Conservation (phyloP, 2,329 filamentous ascomycete species). For the Sclerotinia nivalis region DNA sequence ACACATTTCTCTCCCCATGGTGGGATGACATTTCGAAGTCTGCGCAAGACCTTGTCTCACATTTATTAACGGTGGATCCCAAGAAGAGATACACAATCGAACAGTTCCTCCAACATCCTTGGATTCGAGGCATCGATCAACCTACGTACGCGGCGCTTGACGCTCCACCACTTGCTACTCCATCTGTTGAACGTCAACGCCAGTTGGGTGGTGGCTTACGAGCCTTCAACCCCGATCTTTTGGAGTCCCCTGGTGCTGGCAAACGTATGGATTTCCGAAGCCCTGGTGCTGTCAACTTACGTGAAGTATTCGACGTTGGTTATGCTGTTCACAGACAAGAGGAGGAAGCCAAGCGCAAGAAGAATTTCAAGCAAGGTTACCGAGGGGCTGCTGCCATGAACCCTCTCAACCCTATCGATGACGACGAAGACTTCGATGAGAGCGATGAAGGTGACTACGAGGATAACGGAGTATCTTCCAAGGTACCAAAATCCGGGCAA, state of each 20-base stretch:
- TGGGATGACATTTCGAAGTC: conserved; percentile 98
- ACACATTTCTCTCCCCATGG: conserved; percentile 97
- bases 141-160: conserved; percentile 66
- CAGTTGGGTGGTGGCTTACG: conserved; percentile 40
- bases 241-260: conserved; percentile 59
- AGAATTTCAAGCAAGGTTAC: conserved; percentile 75
- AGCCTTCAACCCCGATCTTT: conserved; percentile 57
- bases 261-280: conserved; percentile 90
- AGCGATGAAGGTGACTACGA: conserved; percentile 61
- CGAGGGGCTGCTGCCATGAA: conserved; percentile 64
- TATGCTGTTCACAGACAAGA: conserved; percentile 97
- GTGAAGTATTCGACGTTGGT: conserved; percentile 97
- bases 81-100: conserved; percentile 92
- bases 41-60: conserved; percentile 90
- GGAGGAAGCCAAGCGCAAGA: conserved; percentile 89
- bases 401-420: conserved; percentile 63
- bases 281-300: conserved; percentile 89
- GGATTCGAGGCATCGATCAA: conserved; percentile 75
- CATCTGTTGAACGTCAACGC: conserved; percentile 48
- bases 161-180: conserved; percentile 71
- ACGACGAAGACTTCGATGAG: conserved; percentile 66
- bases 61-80: conserved; percentile 90
- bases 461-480: conserved; percentile 55
- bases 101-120: conserved; percentile 92
- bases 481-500: conserved; percentile 66